Percentiles rank a stretch among this genome's conserved stretches.
Conservation (phyloP, 768 basidiomycete genomes). For the Collybia sordida region DNA sequence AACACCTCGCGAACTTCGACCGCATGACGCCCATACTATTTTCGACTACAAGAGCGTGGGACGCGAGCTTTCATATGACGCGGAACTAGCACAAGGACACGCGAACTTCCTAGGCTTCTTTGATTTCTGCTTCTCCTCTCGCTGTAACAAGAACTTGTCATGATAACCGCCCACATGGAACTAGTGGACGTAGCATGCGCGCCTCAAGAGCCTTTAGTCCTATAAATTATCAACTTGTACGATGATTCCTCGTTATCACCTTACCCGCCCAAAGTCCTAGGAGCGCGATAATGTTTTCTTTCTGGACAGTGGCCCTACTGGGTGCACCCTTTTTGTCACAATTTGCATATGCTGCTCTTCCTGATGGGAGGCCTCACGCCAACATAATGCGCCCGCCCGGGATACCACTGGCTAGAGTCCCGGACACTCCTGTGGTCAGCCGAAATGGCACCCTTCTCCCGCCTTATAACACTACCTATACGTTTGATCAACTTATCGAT, state of each 20-base stretch:
- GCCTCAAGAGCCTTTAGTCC: no score
- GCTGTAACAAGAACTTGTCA: no score
- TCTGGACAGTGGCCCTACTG: constrained; percentile 21
- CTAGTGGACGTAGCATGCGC: no score
- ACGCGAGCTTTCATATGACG: neutral
- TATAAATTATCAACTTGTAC: no score
- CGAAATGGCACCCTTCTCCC: constrained; percentile 44
- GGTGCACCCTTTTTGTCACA: constrained; percentile 17
- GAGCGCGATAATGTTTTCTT: neutral
- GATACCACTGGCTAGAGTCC: constrained; percentile 30
- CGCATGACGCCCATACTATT: neutral
- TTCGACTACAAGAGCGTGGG: neutral
- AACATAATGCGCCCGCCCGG: constrained; percentile 40
- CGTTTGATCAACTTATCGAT: constrained; percentile 59
- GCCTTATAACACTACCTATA: constrained; percentile 45
- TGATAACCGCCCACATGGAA: no score
- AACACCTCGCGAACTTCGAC: neutral
- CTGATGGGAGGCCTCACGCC: constrained; percentile 40
- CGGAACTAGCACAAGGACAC: neutral
- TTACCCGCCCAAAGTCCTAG: neutral
- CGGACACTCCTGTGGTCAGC: constrained; percentile 26
- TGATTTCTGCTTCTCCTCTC: no score
- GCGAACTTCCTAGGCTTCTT: no score
- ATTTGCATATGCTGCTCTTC: constrained; percentile 22
- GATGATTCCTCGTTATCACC: no score